A percentile compares a stretch with the other conserved stretches of the same genome.
These are phyloP conservation scores for Blastobotrys arbuscula DNA, from an alignment of 1,139 yeast species.

Conservation along the genomic window DNA sequence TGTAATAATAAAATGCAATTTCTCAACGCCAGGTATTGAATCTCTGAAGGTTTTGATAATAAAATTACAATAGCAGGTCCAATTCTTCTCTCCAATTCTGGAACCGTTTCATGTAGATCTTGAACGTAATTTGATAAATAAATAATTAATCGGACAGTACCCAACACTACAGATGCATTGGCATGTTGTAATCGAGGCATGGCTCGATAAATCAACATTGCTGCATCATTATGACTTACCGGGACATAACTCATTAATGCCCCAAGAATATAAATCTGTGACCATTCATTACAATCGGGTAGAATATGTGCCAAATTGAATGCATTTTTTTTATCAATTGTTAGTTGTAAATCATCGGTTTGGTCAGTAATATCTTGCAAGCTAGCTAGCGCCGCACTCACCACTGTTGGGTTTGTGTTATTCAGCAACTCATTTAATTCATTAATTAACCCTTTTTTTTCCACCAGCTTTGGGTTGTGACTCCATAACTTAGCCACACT, in stretches of 20 bases:
- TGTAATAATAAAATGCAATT: slow-evolving; percentile 72
- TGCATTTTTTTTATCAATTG: slow-evolving; percentile 55
- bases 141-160: slow-evolving; percentile 64
- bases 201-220: slow-evolving; percentile 58
- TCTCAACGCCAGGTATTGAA: slow-evolving; percentile 76
- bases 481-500: slow-evolving; percentile 67
- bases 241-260: slow-evolving; percentile 71
- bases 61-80: slow-evolving; percentile 70
- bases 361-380: slow-evolving; percentile 60
- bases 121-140: slow-evolving; percentile 67
- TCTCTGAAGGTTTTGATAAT: slow-evolving; percentile 72
- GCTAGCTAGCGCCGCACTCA: slow-evolving; percentile 69
- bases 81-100: slow-evolving; percentile 52
- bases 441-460: slow-evolving; percentile 45
- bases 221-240: slow-evolving; percentile 57
- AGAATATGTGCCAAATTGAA: slow-evolving; percentile 46
- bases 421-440: slow-evolving; percentile 56
- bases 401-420: slow-evolving; percentile 52
- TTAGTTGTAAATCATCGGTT: slow-evolving; percentile 44
- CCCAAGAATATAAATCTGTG: slow-evolving; percentile 64
- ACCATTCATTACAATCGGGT: slow-evolving; percentile 70
- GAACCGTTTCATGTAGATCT: slow-evolving; percentile 37
- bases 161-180: slow-evolving; percentile 75
- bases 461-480: slow-evolving; percentile 45
- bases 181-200: slow-evolving; percentile 75